phyloP scores from a whole-genome alignment of 768 basidiomycete genomes.

The Mycena vitilis region DNA sequence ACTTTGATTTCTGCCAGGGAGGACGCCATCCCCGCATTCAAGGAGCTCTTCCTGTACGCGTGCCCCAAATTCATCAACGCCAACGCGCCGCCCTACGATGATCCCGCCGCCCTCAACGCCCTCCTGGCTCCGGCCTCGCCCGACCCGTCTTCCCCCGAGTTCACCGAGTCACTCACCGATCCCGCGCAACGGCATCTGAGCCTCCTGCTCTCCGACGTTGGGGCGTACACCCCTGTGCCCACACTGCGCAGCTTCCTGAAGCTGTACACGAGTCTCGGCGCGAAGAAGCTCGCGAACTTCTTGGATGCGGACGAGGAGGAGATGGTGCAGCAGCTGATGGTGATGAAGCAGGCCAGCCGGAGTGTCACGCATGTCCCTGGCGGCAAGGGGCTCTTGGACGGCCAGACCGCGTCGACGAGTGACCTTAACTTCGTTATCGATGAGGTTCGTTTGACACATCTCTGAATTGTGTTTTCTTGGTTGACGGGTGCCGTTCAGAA shows the following conservation, averaged over 20 bases:
- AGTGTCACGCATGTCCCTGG: conserved; percentile 77
- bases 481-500: conserved; percentile 62
- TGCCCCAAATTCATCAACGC: conserved; percentile 98
- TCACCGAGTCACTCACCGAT: conserved; percentile 60
- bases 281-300: conserved; percentile 92
- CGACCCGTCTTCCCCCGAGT: conserved; percentile 46
- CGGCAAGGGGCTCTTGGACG: conserved; percentile 76
- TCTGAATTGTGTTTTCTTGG: background rate
- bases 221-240: conserved; percentile 80
- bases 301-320: conserved; percentile 93
- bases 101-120: conserved; percentile 67
- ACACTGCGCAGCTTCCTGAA: conserved; percentile 93
- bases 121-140: conserved; percentile 56
- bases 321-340: conserved; percentile 97
- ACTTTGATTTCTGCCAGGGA: conserved; percentile 52
- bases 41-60: conserved; percentile 93
- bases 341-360: conserved; percentile 89
- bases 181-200: conserved; percentile 86
- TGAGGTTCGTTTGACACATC: conserved; percentile 63
- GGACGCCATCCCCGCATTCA: conserved; percentile 83
- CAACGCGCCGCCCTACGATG: conserved; percentile 94
- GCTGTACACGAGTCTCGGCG: conserved; percentile 93
- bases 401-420: conserved; percentile 88
- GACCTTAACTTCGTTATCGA: conserved; percentile 97
- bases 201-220: conserved; percentile 86